A percentile compares a stretch with the other conserved stretches of the same genome.
Conservation (phyloP, 192 early-diverging fungal species). For the Phlyctochytrium planicorne region DNA sequence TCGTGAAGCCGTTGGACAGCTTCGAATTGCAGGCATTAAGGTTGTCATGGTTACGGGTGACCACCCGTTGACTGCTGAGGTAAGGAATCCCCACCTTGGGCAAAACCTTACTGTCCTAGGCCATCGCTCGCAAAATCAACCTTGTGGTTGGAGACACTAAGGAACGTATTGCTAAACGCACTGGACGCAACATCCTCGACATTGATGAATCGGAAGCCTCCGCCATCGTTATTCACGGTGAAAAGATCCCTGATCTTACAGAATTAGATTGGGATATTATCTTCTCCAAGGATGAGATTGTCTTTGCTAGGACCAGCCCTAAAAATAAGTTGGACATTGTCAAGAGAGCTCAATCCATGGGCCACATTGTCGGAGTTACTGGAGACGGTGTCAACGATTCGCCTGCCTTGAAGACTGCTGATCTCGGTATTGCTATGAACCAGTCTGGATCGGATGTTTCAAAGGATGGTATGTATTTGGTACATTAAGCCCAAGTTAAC, state of each 20-base stretch:
- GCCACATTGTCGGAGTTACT: slow-evolving; percentile 95
- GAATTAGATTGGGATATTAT: slow-evolving; percentile 82
- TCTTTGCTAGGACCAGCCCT: slow-evolving; percentile 93
- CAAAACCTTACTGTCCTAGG: slow-evolving; percentile 86
- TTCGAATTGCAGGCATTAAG: slow-evolving; percentile 86
- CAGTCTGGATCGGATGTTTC: slow-evolving; percentile 91
- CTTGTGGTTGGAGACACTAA: slow-evolving; percentile 85
- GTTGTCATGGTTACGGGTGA: slow-evolving; percentile 99
- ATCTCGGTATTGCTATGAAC: slow-evolving; percentile 98
- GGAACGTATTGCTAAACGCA: slow-evolving; percentile 69
- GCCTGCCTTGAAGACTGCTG: slow-evolving; percentile 93
- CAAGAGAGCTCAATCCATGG: slow-evolving; percentile 78
- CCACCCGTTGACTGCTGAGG: slow-evolving; percentile 88
- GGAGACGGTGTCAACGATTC: slow-evolving; percentile 97
- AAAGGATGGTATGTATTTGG: slow-evolving; percentile 57
- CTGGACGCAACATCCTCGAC: slow-evolving; percentile 54
- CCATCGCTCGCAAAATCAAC: slow-evolving; percentile 88
- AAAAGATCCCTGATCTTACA: slow-evolving; percentile 68
- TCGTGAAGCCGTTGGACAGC: slow-evolving; percentile 86
- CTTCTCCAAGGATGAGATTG: slow-evolving; percentile 78
- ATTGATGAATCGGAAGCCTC: slow-evolving; percentile 60
- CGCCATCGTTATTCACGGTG: slow-evolving; percentile 82
- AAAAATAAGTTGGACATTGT: slow-evolving; percentile 96
- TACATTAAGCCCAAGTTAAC: neutral
- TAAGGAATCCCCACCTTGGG: slow-evolving; percentile 46